Base-by-base conservation (phyloP, 768 basidiomycete genomes). In the Podaxis carcinomalis region DNA sequence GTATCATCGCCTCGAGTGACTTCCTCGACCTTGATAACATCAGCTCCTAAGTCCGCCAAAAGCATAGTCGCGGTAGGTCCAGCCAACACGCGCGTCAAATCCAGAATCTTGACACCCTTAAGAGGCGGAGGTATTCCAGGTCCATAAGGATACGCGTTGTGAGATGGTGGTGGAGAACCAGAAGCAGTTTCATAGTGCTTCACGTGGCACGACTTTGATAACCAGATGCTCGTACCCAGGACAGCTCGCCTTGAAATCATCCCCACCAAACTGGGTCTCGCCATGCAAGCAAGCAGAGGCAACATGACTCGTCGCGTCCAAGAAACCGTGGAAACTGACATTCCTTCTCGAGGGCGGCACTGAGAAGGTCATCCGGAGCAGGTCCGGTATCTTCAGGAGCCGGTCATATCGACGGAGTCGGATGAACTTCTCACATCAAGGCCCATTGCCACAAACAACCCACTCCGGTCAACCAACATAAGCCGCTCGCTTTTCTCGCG, bases 31-130 rank as follows among this genome's bases (percentile, higher is more conserved):
- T 97, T 98, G 72, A 97, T 84, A 28, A 98, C 93, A 69, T 98
- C 93, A 51, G 95, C 95, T 1, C 93, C 89, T 37, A 95, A 75
- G 74, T 95, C 93, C 5, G 88, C 94, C n/a, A 97, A 80, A 62
- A 96, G 81, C 94, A 95, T 92, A 1, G 93, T 92, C n/a, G 89
- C 85, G 1, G 89, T 89, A 35, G 94, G 94, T 0, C 93, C 94
- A n/a, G 94, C 94, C 52, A 98, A 77, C 1, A 97, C 90, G 28
- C 95, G 83, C 13, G 94, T 93, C 58, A 97, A 74, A 73, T 98
- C 95, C 23, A 98, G 78, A n/a, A 97, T 82, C 67, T 82, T 85
- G 65, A 95, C 77, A 14, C 92, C 93, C 63, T 82, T 78, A 62
- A 98, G 74, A 2, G 95, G 95, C 0, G 91, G 91, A 1, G 85